phyloP scores from a whole-genome alignment of 352 stramenopile species.

The Phytophthora fragariaefolia region DNA sequence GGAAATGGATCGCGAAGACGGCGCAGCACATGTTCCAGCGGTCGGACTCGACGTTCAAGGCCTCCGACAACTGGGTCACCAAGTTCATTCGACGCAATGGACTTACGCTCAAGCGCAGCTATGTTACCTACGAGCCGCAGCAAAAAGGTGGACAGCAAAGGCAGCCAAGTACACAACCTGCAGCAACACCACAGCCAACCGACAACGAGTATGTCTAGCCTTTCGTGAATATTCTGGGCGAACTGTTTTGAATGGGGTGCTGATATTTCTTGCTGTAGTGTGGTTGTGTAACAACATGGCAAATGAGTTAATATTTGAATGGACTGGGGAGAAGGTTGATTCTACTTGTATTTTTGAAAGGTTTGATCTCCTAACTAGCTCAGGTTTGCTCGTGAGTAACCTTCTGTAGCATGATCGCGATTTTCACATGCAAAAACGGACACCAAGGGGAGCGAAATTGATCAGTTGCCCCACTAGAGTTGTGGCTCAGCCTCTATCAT shows the following conservation, averaged over 20 bases:
- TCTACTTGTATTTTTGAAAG: too few relatives aligned
- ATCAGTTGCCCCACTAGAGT: too few relatives aligned
- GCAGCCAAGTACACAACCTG: slow-evolving; percentile 3
- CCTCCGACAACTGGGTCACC: slow-evolving; percentile 84
- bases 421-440: too few relatives aligned
- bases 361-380: too few relatives aligned
- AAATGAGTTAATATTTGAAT: too few relatives aligned
- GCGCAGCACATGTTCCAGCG: slow-evolving; percentile 88
- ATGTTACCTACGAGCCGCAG: slow-evolving; percentile 71
- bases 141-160: slow-evolving; percentile 9
- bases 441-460: too few relatives aligned
- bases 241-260: background rate
- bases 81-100: slow-evolving; percentile 86
- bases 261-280: slow-evolving; percentile 14
- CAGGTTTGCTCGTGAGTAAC: too few relatives aligned
- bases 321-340: too few relatives aligned
- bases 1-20: slow-evolving; percentile 87
- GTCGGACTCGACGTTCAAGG: slow-evolving; percentile 73
- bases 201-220: slow-evolving; percentile 22
- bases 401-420: too few relatives aligned
- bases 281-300: slow-evolving; percentile 20
- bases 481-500: too few relatives aligned
- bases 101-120: slow-evolving; percentile 80
- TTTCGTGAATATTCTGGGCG: background rate
- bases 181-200: background rate